Conservation (phyloP, 1,139 yeast genomes). For the Blastobotrys niveus region DNA sequence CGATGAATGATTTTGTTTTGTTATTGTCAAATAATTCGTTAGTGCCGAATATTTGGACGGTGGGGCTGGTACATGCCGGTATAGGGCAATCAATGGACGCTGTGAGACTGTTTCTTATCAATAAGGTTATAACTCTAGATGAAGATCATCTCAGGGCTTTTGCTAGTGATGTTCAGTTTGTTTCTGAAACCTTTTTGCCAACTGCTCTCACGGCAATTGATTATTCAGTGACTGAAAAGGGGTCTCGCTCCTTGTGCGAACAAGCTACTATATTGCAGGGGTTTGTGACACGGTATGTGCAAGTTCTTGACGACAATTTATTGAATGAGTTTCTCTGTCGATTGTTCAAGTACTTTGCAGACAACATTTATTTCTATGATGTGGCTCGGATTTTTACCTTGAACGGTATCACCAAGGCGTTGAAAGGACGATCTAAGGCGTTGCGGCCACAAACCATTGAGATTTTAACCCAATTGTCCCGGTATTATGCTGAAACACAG, state of each 20-base stretch:
- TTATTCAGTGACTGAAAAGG: constrained; percentile 38
- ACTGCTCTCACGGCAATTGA: constrained; percentile 61
- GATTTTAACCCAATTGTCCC: constrained; percentile 44
- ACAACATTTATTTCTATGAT: constrained; percentile 53
- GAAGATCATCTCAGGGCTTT: constrained; percentile 44
- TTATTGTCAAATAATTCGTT: constrained; percentile 49
- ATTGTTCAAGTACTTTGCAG: constrained; percentile 45
- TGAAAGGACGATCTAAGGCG: constrained; percentile 32
- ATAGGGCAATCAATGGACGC: constrained; percentile 74
- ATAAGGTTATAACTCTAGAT: constrained; percentile 52
- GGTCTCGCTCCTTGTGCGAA: constrained; percentile 41
- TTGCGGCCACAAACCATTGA: constrained; percentile 33
- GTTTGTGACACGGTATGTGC: constrained; percentile 46
- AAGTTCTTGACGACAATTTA: constrained; percentile 34
- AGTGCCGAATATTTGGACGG: constrained; percentile 64
- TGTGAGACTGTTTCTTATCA: constrained; percentile 60
- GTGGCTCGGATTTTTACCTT: constrained; percentile 64
- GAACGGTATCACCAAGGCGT: constrained; percentile 53
- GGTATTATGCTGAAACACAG: constrained; percentile 53
- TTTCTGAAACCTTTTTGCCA: constrained; percentile 53
- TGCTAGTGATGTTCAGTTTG: constrained; percentile 41
- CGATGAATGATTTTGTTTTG: constrained; percentile 54
- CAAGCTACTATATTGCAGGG: constrained; percentile 50
- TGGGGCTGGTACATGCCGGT: constrained; percentile 68
- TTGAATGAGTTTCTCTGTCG: constrained; percentile 31